phyloP scores from a whole-genome alignment of 495 filamentous ascomycete genomes.

The Aspergillus diversus region DNA sequence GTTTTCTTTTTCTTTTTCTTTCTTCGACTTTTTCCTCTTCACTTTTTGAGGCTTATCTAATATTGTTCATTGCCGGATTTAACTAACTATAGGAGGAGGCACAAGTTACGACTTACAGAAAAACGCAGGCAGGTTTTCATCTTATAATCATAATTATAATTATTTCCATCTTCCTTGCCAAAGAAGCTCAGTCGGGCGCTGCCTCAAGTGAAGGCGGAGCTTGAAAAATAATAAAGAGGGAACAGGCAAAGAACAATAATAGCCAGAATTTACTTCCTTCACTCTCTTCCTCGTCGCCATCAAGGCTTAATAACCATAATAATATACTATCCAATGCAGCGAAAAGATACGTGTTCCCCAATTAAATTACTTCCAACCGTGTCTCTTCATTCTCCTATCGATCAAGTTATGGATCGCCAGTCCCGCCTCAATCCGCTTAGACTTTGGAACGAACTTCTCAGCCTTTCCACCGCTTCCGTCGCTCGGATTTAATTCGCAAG shows the following conservation, averaged over 20 bases:
- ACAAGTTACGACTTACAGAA: no score
- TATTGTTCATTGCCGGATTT: not conserved
- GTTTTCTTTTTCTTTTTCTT: not conserved
- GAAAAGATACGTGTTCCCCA: not conserved
- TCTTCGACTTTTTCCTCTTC: not conserved
- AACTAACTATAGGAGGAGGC: no score
- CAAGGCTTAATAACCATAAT: not conserved
- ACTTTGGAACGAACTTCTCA: slow-evolving; percentile 19
- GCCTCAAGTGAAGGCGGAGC: no score
- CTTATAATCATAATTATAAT: not conserved
- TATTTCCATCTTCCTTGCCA: not conserved
- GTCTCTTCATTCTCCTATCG: slow-evolving; percentile 13
- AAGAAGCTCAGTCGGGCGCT: not conserved
- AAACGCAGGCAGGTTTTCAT: no score
- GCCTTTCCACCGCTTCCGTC: slow-evolving; percentile 23
- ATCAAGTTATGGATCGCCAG: slow-evolving; percentile 29
- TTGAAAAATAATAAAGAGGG: no score
- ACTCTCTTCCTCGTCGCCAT: not conserved
- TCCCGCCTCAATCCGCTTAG: slow-evolving; percentile 25
- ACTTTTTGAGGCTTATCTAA: not conserved
- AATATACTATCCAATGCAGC: not conserved
- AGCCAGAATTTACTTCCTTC: not conserved
- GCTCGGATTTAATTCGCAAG: slow-evolving; percentile 17
- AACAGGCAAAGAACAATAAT: no score
- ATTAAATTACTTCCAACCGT: slow-evolving; percentile 5